phyloP scores from a whole-genome alignment of 768 basidiomycete species.

The Xanthoconium stramineum region DNA sequence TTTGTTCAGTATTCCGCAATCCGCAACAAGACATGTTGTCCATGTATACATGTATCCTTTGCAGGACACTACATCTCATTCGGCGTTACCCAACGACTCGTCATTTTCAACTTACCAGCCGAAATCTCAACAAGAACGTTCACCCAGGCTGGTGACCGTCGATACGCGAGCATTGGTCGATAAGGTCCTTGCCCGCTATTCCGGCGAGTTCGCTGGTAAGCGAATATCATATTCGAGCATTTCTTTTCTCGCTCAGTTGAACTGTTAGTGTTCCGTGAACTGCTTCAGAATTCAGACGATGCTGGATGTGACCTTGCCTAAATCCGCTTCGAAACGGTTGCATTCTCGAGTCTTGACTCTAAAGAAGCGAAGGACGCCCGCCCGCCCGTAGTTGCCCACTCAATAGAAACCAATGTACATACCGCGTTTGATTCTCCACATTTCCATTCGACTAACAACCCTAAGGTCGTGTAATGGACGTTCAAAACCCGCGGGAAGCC shows the following conservation, averaged over 20 bases:
- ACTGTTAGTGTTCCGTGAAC: slow-evolving; percentile 1
- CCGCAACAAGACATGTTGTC: background rate
- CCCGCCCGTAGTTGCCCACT: background rate
- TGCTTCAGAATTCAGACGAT: slow-evolving; percentile 3
- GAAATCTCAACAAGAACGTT: background rate
- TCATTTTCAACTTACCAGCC: background rate
- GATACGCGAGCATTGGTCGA: background rate
- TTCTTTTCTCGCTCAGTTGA: background rate
- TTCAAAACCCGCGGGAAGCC: slow-evolving; percentile 2
- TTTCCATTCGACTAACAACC: background rate
- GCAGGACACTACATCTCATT: background rate
- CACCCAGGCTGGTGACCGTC: background rate
- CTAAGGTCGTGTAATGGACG: background rate
- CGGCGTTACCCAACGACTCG: background rate
- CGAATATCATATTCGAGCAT: background rate
- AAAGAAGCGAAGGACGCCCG: background rate
- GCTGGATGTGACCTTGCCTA: background rate
- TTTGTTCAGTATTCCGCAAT: background rate
- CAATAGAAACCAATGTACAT: background rate
- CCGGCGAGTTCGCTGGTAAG: background rate
- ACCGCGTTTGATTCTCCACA: background rate
- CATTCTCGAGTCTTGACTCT: background rate
- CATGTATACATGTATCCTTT: background rate
- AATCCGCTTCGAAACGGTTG: background rate
- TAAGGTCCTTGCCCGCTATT: background rate